phyloP scores from a whole-genome alignment of 2,329 filamentous ascomycete genomes.

The Trichophyton equinum region DNA sequence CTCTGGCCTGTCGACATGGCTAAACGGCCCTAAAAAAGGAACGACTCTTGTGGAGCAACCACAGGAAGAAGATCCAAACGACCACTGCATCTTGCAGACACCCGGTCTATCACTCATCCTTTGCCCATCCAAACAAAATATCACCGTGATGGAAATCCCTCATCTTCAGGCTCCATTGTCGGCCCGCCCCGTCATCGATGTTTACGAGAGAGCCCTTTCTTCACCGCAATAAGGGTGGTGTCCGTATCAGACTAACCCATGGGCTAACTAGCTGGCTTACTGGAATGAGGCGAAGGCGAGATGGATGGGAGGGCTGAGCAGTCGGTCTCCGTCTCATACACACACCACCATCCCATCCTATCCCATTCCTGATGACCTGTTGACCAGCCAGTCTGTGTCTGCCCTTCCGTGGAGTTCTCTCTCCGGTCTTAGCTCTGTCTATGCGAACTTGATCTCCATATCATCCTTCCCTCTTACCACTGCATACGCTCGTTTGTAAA shows the following conservation, averaged over 20 bases:
- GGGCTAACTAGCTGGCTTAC: not conserved
- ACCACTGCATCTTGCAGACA: not conserved
- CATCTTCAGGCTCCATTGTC: not conserved
- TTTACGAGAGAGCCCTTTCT: not conserved
- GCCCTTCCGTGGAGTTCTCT: not conserved
- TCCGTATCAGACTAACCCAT: not conserved
- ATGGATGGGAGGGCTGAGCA: constrained; percentile 3
- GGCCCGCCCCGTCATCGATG: not conserved
- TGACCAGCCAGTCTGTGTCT: not conserved
- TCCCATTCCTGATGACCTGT: not conserved
- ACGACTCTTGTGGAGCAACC: not conserved
- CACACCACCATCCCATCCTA: not conserved
- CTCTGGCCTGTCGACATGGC: not conserved
- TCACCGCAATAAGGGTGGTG: not conserved
- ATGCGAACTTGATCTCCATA: not conserved
- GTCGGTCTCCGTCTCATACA: not conserved
- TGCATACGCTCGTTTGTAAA: constrained; percentile 1
- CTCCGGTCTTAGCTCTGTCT: not conserved
- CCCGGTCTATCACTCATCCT: not conserved
- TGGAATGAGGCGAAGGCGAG: not conserved
- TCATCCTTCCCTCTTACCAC: not conserved
- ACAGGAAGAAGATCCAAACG: not conserved
- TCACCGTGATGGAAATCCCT: not conserved
- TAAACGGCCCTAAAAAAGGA: not conserved
- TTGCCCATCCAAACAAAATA: not conserved